phyloP scores from a whole-genome alignment of 257 asterid genomes.

The Solanum okadae region DNA sequence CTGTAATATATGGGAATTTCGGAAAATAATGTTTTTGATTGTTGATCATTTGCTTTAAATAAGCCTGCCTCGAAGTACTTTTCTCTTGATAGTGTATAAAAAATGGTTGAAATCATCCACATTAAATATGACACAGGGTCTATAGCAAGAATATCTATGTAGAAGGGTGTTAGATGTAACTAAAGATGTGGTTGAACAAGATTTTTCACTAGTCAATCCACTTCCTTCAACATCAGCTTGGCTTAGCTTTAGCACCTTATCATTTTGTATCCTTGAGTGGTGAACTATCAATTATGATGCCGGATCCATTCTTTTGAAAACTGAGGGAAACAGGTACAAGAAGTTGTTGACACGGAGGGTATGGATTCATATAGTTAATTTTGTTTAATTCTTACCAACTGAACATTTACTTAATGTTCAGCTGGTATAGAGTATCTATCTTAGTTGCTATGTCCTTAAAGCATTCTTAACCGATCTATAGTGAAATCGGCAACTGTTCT shows the following conservation, averaged over 20 bases:
- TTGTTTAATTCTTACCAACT: neutral
- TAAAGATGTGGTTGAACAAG: neutral
- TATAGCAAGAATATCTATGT: neutral
- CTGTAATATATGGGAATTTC: slow-evolving; percentile 1
- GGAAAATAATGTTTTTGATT: neutral
- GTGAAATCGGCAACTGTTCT: neutral
- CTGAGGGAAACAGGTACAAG: neutral
- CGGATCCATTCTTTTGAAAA: neutral
- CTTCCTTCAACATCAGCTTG: neutral
- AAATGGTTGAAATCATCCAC: neutral
- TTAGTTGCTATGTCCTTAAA: neutral
- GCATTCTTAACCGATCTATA: neutral
- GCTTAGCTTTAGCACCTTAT: neutral
- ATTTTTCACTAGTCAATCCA: neutral
- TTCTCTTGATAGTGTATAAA: neutral
- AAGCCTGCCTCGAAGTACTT: neutral
- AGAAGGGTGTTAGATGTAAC: neutral
- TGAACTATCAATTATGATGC: neutral
- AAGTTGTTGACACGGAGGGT: neutral
- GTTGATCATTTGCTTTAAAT: neutral
- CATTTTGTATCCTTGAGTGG: neutral
- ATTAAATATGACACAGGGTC: neutral
- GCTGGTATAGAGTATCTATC: neutral
- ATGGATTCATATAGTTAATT: neutral
- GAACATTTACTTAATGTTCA: neutral